Evolutionary conservation across 805 yeast species (phyloP).

Genomic region (Saccharomyces kudriavzevii): DNA sequence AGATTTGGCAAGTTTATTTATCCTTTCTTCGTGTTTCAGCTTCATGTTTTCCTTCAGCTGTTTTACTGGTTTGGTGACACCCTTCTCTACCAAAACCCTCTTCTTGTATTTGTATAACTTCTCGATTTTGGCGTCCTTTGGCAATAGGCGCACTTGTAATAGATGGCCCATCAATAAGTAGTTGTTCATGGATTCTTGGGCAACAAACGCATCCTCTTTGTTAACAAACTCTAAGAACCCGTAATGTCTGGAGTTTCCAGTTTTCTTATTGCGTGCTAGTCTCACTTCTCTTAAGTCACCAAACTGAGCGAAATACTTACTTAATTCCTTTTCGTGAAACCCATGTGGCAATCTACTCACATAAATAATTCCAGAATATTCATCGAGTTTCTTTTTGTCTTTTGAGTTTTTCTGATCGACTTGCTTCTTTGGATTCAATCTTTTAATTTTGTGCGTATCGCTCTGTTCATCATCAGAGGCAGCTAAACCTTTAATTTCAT

Average conservation of each 20-base stretch:
- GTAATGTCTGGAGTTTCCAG: conserved; percentile 86
- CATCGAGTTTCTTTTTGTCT: conserved; percentile 14
- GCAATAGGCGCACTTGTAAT: conserved; percentile 51
- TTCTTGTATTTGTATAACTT: conserved; percentile 32
- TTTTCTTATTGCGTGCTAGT: conserved; percentile 78
- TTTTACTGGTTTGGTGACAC: conserved; percentile 26
- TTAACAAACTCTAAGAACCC: conserved; percentile 81
- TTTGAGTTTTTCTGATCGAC: conserved; percentile 13
- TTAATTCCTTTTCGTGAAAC: conserved; percentile 71
- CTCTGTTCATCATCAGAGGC: conserved; percentile 27
- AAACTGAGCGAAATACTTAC: conserved; percentile 80
- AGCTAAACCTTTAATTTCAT: conserved; percentile 26
- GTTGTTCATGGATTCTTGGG: conserved; percentile 93
- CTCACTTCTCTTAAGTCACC: conserved; percentile 75
- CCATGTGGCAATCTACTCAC: conserved; percentile 91
- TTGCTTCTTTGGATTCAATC: conserved; percentile 22
- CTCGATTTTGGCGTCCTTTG: conserved; percentile 41
- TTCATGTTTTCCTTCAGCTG: conserved; percentile 28
- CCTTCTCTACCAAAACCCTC: conserved; percentile 27
- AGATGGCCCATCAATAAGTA: conserved; percentile 83
- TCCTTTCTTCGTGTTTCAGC: conserved; percentile 30
- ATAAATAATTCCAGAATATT: conserved; percentile 63
- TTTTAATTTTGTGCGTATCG: conserved; percentile 23
- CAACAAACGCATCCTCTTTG: conserved; percentile 71
- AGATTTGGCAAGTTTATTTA: conserved; percentile 27